Evolutionary conservation across 2,329 filamentous ascomycete genomes (phyloP).

Genomic region (Diplodia seriata): DNA sequence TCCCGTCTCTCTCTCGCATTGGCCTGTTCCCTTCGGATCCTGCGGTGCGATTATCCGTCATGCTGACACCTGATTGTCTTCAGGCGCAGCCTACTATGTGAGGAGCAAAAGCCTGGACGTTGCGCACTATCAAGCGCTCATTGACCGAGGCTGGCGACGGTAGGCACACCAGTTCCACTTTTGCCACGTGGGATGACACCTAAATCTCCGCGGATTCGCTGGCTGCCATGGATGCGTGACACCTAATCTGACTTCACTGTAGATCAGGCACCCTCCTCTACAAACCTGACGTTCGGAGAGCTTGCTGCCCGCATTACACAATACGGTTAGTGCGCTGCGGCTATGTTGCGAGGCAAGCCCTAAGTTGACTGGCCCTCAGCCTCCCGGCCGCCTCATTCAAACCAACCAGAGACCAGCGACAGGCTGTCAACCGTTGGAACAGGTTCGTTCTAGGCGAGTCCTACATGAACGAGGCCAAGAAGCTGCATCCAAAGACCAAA

Average conservation of each 20-base stretch:
- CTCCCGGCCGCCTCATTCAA: constrained; percentile 71
- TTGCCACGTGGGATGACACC: constrained; percentile 28
- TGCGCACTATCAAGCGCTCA: constrained; percentile 72
- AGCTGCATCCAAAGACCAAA: constrained; percentile 70
- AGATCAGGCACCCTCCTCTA: constrained; percentile 70
- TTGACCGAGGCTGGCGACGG: constrained; percentile 80
- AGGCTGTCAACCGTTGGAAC: constrained; percentile 79
- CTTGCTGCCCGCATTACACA: constrained; percentile 93
- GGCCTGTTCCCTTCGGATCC: not conserved
- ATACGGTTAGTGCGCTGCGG: constrained; percentile 57
- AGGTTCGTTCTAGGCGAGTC: constrained; percentile 71
- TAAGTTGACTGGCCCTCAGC: constrained; percentile 45
- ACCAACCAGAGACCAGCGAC: constrained; percentile 74
- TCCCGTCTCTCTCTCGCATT: not conserved
- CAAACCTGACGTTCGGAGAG: constrained; percentile 76
- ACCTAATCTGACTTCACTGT: constrained; percentile 25
- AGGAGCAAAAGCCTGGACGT: constrained; percentile 66
- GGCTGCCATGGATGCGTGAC: not conserved
- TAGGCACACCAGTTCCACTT: constrained; percentile 53
- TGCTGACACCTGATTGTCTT: constrained; percentile 33
- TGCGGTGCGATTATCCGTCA: not conserved
- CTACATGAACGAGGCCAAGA: constrained; percentile 70
- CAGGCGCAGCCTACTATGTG: constrained; percentile 78
- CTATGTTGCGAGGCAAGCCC: constrained; percentile 7
- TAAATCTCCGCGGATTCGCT: constrained; percentile 16